Conservation (phyloP, 768 basidiomycete species). For the Russula griseocarnosa region DNA sequence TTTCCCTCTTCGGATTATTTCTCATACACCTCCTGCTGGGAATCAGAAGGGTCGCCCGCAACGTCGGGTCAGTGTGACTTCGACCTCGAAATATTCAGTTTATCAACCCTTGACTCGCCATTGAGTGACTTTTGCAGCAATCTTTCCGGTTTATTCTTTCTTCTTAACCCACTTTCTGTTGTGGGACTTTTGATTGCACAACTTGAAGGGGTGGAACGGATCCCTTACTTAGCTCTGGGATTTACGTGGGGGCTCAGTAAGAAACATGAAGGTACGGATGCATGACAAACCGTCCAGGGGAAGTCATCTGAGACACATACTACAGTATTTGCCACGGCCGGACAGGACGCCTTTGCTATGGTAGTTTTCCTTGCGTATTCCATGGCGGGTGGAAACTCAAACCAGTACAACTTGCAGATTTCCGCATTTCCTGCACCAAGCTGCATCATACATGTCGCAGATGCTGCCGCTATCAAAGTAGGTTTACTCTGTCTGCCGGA, state of each 20-base stretch:
- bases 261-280: constrained; percentile 5
- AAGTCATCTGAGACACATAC: not conserved
- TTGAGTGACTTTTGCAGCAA: not conserved
- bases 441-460: constrained; percentile 11
- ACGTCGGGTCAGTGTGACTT: constrained; percentile 8
- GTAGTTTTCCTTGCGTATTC: not conserved
- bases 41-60: not conserved
- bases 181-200: not conserved
- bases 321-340: constrained; percentile 19
- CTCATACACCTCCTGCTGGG: not conserved
- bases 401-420: not conserved
- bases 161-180: not conserved
- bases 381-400: not conserved
- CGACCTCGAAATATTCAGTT: not conserved
- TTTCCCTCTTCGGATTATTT: constrained; percentile 4
- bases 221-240: not conserved
- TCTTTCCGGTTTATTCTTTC: constrained; percentile 9
- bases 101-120: too few relatives aligned
- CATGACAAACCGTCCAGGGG: not conserved
- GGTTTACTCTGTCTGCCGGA: not conserved
- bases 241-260: not conserved
- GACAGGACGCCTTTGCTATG: constrained; percentile 9
- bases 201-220: not conserved
- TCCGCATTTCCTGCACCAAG: constrained; percentile 4
- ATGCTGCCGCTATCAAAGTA: constrained; percentile 22